phyloP scores from a whole-genome alignment of 2,329 filamentous ascomycete genomes.

The Botrytis fragariae region DNA sequence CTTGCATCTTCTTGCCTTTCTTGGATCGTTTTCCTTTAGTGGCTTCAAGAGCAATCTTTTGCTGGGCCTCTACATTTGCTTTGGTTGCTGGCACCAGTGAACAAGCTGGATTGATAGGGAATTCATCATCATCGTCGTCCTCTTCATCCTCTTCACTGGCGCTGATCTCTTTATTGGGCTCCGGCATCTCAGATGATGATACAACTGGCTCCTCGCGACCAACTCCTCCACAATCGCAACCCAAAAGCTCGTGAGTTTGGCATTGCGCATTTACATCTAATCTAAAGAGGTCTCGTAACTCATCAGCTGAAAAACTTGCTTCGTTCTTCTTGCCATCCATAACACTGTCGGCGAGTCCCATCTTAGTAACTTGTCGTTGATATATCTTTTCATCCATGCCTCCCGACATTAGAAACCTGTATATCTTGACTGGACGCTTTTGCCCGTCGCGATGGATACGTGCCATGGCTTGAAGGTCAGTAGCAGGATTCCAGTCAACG shows the following conservation, averaged over 20 bases:
- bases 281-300: slow-evolving; percentile 64
- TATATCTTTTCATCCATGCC: slow-evolving; percentile 74
- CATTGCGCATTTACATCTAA: slow-evolving; percentile 60
- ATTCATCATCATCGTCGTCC: slow-evolving; percentile 38
- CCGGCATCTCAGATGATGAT: slow-evolving; percentile 26
- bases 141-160: slow-evolving; percentile 23
- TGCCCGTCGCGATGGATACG: slow-evolving; percentile 72
- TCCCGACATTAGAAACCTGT: slow-evolving; percentile 65
- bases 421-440: slow-evolving; percentile 65
- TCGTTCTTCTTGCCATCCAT: slow-evolving; percentile 63
- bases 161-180: slow-evolving; percentile 19
- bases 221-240: slow-evolving; percentile 58
- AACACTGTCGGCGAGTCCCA: slow-evolving; percentile 67
- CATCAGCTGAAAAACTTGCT: slow-evolving; percentile 62
- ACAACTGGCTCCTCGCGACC: slow-evolving; percentile 39
- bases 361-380: slow-evolving; percentile 69
- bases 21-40: slow-evolving; percentile 35
- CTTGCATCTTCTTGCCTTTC: slow-evolving; percentile 44
- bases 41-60: slow-evolving; percentile 42
- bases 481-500: slow-evolving; percentile 74
- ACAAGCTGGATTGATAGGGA: slow-evolving; percentile 27
- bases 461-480: slow-evolving; percentile 72
- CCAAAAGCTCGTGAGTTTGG: slow-evolving; percentile 66
- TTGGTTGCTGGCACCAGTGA: slow-evolving; percentile 43
- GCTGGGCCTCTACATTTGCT: slow-evolving; percentile 47